These are phyloP conservation scores for Lodderomyces oxycetoniae DNA, from an alignment of 1,139 yeast species.

Conservation along the genomic window DNA sequence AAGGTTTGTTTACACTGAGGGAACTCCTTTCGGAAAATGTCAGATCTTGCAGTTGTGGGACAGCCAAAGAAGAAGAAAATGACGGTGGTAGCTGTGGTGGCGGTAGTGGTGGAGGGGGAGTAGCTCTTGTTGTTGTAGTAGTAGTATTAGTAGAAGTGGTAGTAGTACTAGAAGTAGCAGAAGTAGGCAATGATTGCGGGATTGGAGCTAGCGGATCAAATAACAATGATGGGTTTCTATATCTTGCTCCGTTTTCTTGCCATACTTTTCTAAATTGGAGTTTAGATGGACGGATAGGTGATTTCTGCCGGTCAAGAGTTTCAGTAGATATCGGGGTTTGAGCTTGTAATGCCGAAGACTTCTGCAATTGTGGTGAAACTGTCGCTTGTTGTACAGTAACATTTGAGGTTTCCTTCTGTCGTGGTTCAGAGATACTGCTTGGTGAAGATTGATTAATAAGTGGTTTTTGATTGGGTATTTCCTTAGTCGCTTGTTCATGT, in stretches of 20 bases:
- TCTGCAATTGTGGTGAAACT: not conserved
- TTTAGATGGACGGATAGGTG: conserved; percentile 15
- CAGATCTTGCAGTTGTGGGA: not conserved
- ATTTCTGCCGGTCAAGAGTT: not conserved
- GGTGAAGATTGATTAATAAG: too few relatives aligned
- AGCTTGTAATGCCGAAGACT: not conserved
- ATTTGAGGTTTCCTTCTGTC: too few relatives aligned
- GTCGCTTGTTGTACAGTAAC: too few relatives aligned
- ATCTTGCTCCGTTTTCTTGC: conserved; percentile 20
- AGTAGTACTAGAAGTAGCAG: not conserved
- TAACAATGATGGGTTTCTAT: conserved; percentile 33
- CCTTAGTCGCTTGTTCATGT: not conserved
- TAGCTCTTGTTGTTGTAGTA: conserved; percentile 3
- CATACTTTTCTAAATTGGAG: conserved; percentile 40
- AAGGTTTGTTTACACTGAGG: too few relatives aligned
- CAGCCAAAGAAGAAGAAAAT: conserved; percentile 1
- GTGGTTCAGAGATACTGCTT: too few relatives aligned
- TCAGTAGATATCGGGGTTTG: conserved; percentile 3
- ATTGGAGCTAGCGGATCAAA: conserved; percentile 38
- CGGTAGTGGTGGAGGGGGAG: not conserved
- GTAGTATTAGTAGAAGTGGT: conserved; percentile 6
- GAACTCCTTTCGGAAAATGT: too few relatives aligned
- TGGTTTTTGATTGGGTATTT: conserved; percentile 4
- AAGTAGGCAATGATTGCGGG: conserved; percentile 10
- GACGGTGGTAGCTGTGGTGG: not conserved